Evolutionary conservation across 1,139 yeast genomes (phyloP), one percentile per base, ranked within the genome.

Genomic region (Candida sanyaensis): DNA sequence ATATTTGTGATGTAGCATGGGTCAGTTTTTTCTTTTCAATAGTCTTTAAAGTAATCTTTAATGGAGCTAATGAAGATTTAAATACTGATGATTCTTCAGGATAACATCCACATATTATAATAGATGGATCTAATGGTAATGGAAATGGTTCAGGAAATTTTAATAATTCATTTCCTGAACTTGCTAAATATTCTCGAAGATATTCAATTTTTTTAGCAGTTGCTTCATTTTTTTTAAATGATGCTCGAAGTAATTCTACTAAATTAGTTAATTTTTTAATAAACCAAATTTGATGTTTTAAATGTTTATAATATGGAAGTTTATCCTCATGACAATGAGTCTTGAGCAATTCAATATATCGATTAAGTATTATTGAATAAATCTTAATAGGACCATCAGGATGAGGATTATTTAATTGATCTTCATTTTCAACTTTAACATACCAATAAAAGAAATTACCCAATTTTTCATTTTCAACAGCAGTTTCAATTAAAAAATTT

Each of bases 381-480:
- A 73, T 71, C 30, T 54, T 53, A 21, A 56, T 46, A 28, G 52
- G 50, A 32, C 24, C 30, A 23, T 31, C 26, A 12, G 23, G 37
- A 6, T 52, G 50, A 3, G 59, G 48, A 8, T 55, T 54, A 39
- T 63, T 67, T 13, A 75, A 54, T 56, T 84, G 86, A 55, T 90
- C 96, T 56, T 84, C 86, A 33, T 89, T 81, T 60, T 92, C 97
- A 1, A 95, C 96, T 55, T 85, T 86, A 43, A 93, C 80, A 60
- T 86, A 90, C 98, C 99, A 93, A 62, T 90, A 92, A 53, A 93
- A 84, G 61, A 80, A 90, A 60, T 86, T 91, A 0, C 96, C 96
- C 31, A 93, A 69, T 13, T 79, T 71, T 24, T 80, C 80, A 60
- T 86, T 87, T 27, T 79, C 74, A 0, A 86, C 75, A 0, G 96